Evolutionary conservation across 2,329 filamentous ascomycete genomes (phyloP), one percentile per base, ranked within the genome.

Genomic region (Ophiosphaerella herpotricha): DNA sequence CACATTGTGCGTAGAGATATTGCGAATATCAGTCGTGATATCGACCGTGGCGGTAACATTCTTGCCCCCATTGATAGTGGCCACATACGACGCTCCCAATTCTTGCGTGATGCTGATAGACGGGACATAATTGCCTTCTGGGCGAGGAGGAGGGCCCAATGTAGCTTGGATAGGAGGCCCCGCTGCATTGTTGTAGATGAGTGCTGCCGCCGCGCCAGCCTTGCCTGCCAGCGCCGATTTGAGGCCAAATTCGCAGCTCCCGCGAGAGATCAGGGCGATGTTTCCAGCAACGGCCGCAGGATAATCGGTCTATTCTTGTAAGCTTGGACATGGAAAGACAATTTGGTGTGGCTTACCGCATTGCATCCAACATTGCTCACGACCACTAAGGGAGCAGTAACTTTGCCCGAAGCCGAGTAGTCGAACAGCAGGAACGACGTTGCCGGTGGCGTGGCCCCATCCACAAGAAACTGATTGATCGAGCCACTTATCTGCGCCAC

Each of bases 101-200:
- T 78, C 75, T 16, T 81, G 78, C 2, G 82, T 82, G 21, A 93
- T 75, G 1, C 86, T 86, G 50, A 91, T 85, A 1, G 85, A 89
- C 0, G 89, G 84, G 5, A 89, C 77, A 60, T 90, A 84, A 4
- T 75, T 64, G 2, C 77, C 76, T 24, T 75, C 68, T 1, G 75
- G 82, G 43, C 84, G 63, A 9, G 79, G 75, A 0, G 86, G 85
- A 0, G 75, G 78, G 9, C 86, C 88, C 3, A 94, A 78, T 1
- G 89, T 92, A 35, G 89, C 90, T 43, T 81, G 50, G 18, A 67
- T 43, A 7, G 37, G 70, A 7, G 37, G 71, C 1, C 84, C 88
- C 1, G 80, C 74, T 2, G 84, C 84, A 58, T 86, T 87, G 77
- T 93, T 91, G 75, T 89, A 92, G 42, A 94, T 79, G 12, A 94